A percentile compares a stretch with the other conserved stretches of the same genome.
These are phyloP conservation scores for Haplosporangium sp. DNA, from an alignment of 371 early-diverging fungal genomes.

Conservation along the genomic window DNA sequence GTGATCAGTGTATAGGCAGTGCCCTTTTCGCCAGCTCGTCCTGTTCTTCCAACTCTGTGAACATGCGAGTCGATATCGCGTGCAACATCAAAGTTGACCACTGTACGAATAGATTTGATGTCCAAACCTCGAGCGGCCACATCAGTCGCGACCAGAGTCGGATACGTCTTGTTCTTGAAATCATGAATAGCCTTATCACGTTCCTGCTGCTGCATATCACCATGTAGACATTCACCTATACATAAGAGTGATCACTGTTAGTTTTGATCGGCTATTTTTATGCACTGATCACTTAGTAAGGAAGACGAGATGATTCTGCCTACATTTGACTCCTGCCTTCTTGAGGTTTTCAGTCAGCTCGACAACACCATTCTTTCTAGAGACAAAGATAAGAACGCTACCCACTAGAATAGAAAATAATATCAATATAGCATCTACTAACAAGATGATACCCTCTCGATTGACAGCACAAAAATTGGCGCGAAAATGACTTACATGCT, in stretches of 20 bases:
- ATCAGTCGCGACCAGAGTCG: conserved; percentile 98
- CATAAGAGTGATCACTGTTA: no score
- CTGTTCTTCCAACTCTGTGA: conserved; percentile 78
- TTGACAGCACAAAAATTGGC: not conserved
- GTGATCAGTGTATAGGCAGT: conserved; percentile 79
- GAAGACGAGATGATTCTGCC: conserved; percentile 18
- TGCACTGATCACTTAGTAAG: not conserved
- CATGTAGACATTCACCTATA: conserved; percentile 92
- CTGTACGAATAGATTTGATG: conserved; percentile 75
- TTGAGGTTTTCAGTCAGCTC: conserved; percentile 66
- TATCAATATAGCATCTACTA: not conserved
- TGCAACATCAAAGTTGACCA: conserved; percentile 83
- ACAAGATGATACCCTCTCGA: not conserved
- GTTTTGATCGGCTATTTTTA: no score
- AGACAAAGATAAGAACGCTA: conserved; percentile 75
- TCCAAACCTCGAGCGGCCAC: conserved; percentile 98
- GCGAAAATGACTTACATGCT: conserved; percentile 57
- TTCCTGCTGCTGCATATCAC: conserved; percentile 96
- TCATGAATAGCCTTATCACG: conserved; percentile 93
- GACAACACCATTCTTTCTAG: conserved; percentile 73
- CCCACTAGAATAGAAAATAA: conserved; percentile 60
- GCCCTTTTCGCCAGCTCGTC: conserved; percentile 81
- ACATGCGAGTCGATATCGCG: conserved; percentile 84
- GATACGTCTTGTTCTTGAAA: conserved; percentile 76
- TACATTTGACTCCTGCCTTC: conserved; percentile 66